A percentile compares a stretch with the other conserved stretches of the same genome.
Conservation (phyloP, 2,329 filamentous ascomycete genomes). For the Lojkania enalia region DNA sequence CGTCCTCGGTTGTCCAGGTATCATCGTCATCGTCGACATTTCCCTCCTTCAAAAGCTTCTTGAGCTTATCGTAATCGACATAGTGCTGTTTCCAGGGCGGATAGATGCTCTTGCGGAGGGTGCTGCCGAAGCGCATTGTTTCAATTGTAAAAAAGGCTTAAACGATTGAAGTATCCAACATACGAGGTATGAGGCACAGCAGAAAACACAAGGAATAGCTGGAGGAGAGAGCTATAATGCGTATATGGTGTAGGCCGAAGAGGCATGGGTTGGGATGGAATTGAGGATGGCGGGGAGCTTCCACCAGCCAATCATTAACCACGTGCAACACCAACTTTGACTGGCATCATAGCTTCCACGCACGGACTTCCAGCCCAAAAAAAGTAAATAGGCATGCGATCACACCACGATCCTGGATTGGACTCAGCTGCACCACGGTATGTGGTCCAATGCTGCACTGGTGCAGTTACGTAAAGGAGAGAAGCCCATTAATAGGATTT, state of each 20-base stretch:
- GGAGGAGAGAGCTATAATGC: no score
- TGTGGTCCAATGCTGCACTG: no score
- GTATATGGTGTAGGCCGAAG: no score
- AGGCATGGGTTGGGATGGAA: neutral
- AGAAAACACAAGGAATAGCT: no score
- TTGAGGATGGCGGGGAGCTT: conserved; percentile 2
- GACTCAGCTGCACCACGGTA: neutral
- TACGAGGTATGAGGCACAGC: no score
- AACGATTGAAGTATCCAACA: neutral
- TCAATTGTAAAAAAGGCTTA: neutral
- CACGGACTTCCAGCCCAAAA: neutral
- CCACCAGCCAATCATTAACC: neutral
- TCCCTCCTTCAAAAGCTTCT: conserved; percentile 78
- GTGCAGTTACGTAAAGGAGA: no score
- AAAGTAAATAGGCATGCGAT: neutral
- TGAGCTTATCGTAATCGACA: conserved; percentile 94
- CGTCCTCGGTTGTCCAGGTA: conserved; percentile 89
- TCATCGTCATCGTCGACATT: conserved; percentile 62
- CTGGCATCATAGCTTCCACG: neutral
- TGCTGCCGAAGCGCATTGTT: conserved; percentile 92
- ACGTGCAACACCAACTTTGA: conserved; percentile 2
- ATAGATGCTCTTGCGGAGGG: conserved; percentile 77
- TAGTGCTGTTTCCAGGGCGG: conserved; percentile 90
- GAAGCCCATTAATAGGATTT: no score
- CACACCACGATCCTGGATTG: neutral